A percentile compares a stretch with the other conserved stretches of the same genome.
Evolutionary conservation across 441 rosid species (phyloP).

Genomic region (Jatropha multifida): DNA sequence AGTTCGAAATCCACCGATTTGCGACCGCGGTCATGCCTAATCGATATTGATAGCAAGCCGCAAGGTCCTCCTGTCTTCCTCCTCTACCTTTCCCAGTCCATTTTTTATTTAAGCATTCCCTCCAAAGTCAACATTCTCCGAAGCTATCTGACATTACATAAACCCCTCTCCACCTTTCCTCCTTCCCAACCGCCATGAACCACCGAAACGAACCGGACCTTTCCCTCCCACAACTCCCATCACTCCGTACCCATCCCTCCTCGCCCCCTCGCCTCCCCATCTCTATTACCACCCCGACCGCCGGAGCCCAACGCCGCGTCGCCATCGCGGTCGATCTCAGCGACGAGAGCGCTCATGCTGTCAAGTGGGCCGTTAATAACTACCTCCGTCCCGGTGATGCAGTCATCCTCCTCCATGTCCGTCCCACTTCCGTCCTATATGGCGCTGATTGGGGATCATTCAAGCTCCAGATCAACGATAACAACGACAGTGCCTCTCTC

Average conservation of each 20-base stretch:
- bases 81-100: not conserved
- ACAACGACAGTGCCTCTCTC: not conserved
- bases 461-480: constrained; percentile 26
- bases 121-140: constrained; percentile 11
- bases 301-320: constrained; percentile 54
- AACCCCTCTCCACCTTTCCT: not conserved
- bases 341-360: constrained; percentile 77
- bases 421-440: constrained; percentile 67
- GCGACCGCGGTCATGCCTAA: too few relatives aligned
- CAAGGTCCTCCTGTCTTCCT: too few relatives aligned
- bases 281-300: constrained; percentile 26
- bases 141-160: not conserved
- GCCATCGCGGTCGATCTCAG: constrained; percentile 87
- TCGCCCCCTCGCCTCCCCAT: constrained; percentile 26
- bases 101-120: not conserved
- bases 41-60: too few relatives aligned
- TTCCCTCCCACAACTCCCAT: constrained; percentile 29
- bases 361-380: constrained; percentile 71
- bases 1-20: too few relatives aligned
- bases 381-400: constrained; percentile 75
- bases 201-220: constrained; percentile 27
- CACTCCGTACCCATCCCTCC: constrained; percentile 30
- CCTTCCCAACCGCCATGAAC: not conserved
- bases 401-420: constrained; percentile 74
- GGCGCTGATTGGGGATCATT: constrained; percentile 84